Conservation (phyloP, 1,284 basidiomycete genomes). For the Sanguinoderma infundibulare region DNA sequence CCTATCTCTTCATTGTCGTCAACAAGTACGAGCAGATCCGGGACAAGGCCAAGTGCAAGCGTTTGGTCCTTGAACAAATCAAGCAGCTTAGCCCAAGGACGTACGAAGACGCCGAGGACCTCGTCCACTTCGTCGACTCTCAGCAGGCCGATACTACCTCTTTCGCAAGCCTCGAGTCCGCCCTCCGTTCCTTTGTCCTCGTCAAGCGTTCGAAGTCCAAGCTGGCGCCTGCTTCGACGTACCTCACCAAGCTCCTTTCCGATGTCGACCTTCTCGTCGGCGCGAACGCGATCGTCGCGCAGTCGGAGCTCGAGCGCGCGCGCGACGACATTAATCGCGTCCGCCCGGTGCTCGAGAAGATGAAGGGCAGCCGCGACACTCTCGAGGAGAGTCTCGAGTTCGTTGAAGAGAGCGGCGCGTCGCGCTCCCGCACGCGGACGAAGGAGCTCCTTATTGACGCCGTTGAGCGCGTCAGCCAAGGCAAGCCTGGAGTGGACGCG, state of each 20-base stretch:
- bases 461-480: conserved; percentile 79
- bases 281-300: conserved; percentile 87
- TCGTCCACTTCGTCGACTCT: conserved; percentile 99
- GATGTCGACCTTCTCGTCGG: conserved; percentile 90
- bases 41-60: conserved; percentile 94
- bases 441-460: conserved; percentile 71
- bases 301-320: conserved; percentile 80
- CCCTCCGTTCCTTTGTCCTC: conserved; percentile 93
- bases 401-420: conserved; percentile 78
- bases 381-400: conserved; percentile 82
- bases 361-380: conserved; percentile 74
- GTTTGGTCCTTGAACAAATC: conserved; percentile 94
- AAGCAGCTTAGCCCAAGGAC: conserved; percentile 91
- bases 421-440: conserved; percentile 61
- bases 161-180: conserved; percentile 91
- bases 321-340: conserved; percentile 71
- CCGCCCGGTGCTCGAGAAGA: conserved; percentile 87
- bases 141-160: conserved; percentile 69
- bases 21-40: conserved; percentile 98
- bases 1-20: conserved; percentile 98
- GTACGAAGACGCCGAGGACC: conserved; percentile 88
- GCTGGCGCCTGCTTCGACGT: conserved; percentile 94
- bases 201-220: conserved; percentile 96
- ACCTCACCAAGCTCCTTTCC: conserved; percentile 86
- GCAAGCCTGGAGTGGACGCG: conserved; percentile 66